Evolutionary conservation across 305 asterid species (phyloP), one percentile per base, ranked within the genome.

Genomic region (Ilex paraguariensis): DNA sequence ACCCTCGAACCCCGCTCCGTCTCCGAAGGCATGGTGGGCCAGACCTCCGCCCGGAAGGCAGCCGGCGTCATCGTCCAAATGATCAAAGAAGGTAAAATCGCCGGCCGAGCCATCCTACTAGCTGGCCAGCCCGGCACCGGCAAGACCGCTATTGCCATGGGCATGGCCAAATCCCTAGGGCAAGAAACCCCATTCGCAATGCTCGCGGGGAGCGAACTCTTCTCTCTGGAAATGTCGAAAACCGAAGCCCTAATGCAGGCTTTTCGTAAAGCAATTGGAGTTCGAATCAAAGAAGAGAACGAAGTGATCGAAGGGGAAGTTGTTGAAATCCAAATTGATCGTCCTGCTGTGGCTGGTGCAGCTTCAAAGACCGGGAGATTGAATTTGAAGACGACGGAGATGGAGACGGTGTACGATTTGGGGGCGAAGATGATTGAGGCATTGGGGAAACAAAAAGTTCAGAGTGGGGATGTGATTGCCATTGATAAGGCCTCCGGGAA

Each of bases 11-110:
- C 98, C 0, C 92, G 95, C 28, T 69, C 79, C 60, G 68, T 81
- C 58, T 91, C 98, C 36, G 90, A 88, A 66, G 95, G 98, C 31
- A 91, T 88, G 95, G 98, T 91, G 28, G 96, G 95, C 50, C 96
- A 88, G 62, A 68, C 81, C 15, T 66, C 87, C 0, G 96, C 98
- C 28, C 82, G 95, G 0, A 91, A 88, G 66, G 92, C 86, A 21
- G 96, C 98, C 13, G 98, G 95, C 3, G 84, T 91, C 5, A 91
- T 88, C n/a, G 95, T 88, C 8, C 83, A 82, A 66, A 91, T 91
- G 98, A 95, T 88, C 10, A 95, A 80, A 67, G 89, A 86, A 31
- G 96, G 96, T 0, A 83, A 84, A 74, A 88, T 91, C 33, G 95
- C 96, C 0, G 96, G 98, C 28, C 79, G 92, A 10, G 96, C 94